Evolutionary conservation across 768 basidiomycete species (phyloP).

Genomic region (Macrolepiota fuliginosa): DNA sequence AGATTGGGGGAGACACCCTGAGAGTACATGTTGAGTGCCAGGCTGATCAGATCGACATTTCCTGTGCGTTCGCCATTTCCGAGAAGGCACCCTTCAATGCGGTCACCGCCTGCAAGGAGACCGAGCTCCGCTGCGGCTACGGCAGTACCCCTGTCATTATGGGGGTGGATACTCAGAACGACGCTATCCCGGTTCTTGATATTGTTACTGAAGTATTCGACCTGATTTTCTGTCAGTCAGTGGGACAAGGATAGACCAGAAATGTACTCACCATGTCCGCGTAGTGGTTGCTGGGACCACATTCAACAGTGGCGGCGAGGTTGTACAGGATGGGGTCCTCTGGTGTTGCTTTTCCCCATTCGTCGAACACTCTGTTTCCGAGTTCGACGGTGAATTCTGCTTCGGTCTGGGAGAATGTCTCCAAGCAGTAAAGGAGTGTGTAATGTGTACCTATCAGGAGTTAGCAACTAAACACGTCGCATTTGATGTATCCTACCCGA

Average conservation of each 20-base stretch:
- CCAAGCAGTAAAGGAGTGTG: constrained; percentile 80
- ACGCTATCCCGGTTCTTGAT: constrained; percentile 88
- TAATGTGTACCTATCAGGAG: constrained; percentile 21
- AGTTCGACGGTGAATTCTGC: constrained; percentile 90
- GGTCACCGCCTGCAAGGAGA: constrained; percentile 87
- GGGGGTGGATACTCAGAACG: constrained; percentile 88
- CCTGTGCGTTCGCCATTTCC: constrained; percentile 98
- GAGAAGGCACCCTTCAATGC: constrained; percentile 95
- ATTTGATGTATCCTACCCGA: constrained; percentile 86
- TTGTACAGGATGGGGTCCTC: constrained; percentile 94
- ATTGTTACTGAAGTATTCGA: constrained; percentile 88
- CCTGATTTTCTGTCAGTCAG: constrained; percentile 38
- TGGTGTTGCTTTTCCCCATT: constrained; percentile 84
- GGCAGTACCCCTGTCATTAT: constrained; percentile 96
- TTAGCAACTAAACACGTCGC: constrained; percentile 26
- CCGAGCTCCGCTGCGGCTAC: constrained; percentile 94
- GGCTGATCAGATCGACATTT: constrained; percentile 95
- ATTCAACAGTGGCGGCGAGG: constrained; percentile 93
- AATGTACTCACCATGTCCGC: constrained; percentile 78
- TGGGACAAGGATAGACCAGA: constrained; percentile 3
- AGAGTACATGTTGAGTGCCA: constrained; percentile 93
- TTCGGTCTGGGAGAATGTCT: constrained; percentile 98
- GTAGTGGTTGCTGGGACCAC: constrained; percentile 95
- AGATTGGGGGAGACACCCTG: constrained; percentile 88
- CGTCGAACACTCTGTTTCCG: constrained; percentile 86